phyloP scores from a whole-genome alignment of 2,329 filamentous ascomycete genomes.

The Stagonosporopsis cucurbitacearum region DNA sequence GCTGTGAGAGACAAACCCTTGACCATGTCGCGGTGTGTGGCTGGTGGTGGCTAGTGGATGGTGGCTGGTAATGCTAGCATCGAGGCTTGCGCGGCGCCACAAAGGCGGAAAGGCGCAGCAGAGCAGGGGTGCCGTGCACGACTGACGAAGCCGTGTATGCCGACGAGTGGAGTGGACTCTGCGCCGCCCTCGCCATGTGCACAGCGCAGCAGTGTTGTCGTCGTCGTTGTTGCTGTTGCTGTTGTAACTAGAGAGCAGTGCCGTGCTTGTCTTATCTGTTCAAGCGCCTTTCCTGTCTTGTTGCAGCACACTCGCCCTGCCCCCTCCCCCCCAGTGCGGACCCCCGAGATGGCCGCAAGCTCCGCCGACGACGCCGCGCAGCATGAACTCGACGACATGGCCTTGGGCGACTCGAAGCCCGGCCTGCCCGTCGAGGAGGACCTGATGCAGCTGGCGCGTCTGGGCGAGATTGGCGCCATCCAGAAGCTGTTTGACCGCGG shows the following conservation, averaged over 20 bases:
- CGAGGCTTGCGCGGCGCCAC: slow-evolving; percentile 21
- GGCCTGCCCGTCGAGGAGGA: slow-evolving; percentile 70
- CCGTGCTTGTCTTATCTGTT: no score
- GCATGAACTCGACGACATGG: slow-evolving; percentile 49
- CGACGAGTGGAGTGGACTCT: slow-evolving; percentile 11
- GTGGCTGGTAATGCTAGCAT: not conserved
- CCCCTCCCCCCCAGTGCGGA: slow-evolving; percentile 17
- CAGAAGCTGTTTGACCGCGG: slow-evolving; percentile 87
- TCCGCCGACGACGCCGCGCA: slow-evolving; percentile 21
- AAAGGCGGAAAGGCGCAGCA: slow-evolving; percentile 18
- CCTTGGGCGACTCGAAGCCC: slow-evolving; percentile 45
- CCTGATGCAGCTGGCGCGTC: slow-evolving; percentile 91
- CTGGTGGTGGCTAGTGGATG: not conserved
- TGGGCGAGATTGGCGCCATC: slow-evolving; percentile 86
- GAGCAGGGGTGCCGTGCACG: slow-evolving; percentile 19
- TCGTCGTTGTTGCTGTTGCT: no score
- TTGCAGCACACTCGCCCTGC: no score
- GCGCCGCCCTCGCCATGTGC: slow-evolving; percentile 24
- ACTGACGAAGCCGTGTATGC: slow-evolving; percentile 27
- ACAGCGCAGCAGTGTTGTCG: slow-evolving; percentile 5
- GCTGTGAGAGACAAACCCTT: no score
- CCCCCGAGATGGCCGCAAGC: slow-evolving; percentile 37
- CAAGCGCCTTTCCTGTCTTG: no score
- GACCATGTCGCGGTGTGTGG: no score
- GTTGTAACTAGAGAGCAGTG: no score